phyloP scores from a whole-genome alignment of 352 stramenopile species.

The Blastocystis sp. region DNA sequence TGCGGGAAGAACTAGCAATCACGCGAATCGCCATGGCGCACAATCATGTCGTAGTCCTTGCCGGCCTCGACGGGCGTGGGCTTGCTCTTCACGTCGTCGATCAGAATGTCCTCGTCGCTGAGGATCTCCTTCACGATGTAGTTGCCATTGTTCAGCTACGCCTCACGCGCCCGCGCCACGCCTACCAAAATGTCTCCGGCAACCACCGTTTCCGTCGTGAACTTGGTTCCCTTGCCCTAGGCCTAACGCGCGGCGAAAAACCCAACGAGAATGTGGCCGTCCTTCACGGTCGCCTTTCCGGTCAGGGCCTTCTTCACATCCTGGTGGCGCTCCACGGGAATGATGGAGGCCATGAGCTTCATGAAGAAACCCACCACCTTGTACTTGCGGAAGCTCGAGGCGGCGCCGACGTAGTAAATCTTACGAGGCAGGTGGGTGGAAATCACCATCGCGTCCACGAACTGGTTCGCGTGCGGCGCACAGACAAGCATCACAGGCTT shows the following conservation, averaged over 20 bases:
- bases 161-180: neutral
- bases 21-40: neutral
- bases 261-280: constrained; percentile 31
- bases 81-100: constrained; percentile 43
- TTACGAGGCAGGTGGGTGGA: constrained; percentile 65
- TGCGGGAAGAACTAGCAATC: constrained; percentile 60
- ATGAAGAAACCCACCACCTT: constrained; percentile 67
- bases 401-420: constrained; percentile 64
- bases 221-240: constrained; percentile 48
- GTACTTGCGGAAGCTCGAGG: constrained; percentile 68
- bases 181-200: neutral
- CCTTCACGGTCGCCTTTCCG: constrained; percentile 37
- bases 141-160: constrained; percentile 33
- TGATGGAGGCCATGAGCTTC: constrained; percentile 68
- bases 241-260: neutral
- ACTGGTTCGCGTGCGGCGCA: constrained; percentile 69
- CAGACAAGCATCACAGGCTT: constrained; percentile 69
- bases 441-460: constrained; percentile 66
- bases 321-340: constrained; percentile 64
- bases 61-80: neutral
- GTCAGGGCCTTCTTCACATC: constrained; percentile 55
- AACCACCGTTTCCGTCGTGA: constrained; percentile 13
- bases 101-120: constrained; percentile 14
- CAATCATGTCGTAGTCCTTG: neutral
- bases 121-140: constrained; percentile 44